phyloP scores from a whole-genome alignment of 2,329 filamentous ascomycete species.

The Gliomastix tumulicola region DNA sequence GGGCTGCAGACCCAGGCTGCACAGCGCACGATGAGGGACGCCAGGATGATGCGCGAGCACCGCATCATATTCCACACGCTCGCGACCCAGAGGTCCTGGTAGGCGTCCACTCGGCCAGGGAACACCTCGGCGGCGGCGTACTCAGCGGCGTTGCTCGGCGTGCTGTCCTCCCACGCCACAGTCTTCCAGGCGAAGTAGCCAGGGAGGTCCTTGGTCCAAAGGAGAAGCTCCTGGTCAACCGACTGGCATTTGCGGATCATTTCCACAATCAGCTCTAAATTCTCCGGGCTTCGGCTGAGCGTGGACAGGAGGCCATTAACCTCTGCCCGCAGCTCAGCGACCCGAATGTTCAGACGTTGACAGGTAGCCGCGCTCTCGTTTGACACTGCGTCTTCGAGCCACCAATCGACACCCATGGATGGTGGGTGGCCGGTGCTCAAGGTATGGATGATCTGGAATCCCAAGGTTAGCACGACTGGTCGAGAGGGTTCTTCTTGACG shows the following conservation, averaged over 20 bases:
- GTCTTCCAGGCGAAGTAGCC: slow-evolving; percentile 43
- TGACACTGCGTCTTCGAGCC: slow-evolving; percentile 45
- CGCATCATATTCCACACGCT: slow-evolving; percentile 50
- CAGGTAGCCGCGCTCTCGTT: slow-evolving; percentile 39
- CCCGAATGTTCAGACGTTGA: slow-evolving; percentile 45
- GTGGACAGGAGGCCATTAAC: slow-evolving; percentile 41
- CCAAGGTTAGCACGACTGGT: slow-evolving; percentile 4
- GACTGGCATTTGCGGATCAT: slow-evolving; percentile 44
- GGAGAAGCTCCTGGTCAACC: slow-evolving; percentile 43
- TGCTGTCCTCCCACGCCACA: slow-evolving; percentile 46
- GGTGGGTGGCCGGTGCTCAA: slow-evolving; percentile 45
- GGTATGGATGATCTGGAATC: slow-evolving; percentile 46
- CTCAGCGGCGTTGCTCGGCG: slow-evolving; percentile 43
- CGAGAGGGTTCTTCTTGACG: background rate
- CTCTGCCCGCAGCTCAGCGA: slow-evolving; percentile 48
- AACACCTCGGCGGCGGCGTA: slow-evolving; percentile 48
- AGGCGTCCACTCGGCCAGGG: slow-evolving; percentile 53
- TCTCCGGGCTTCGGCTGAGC: slow-evolving; percentile 37
- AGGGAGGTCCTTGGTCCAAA: slow-evolving; percentile 44
- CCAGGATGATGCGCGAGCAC: slow-evolving; percentile 45
- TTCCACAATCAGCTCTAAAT: slow-evolving; percentile 40
- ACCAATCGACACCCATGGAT: slow-evolving; percentile 50
- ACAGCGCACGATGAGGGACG: slow-evolving; percentile 49
- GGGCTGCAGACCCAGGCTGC: slow-evolving; percentile 54
- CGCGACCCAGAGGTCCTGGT: slow-evolving; percentile 51